Base-by-base conservation (phyloP, 2,329 filamentous ascomycete species). In the Pseudocercospora macadamiae region DNA sequence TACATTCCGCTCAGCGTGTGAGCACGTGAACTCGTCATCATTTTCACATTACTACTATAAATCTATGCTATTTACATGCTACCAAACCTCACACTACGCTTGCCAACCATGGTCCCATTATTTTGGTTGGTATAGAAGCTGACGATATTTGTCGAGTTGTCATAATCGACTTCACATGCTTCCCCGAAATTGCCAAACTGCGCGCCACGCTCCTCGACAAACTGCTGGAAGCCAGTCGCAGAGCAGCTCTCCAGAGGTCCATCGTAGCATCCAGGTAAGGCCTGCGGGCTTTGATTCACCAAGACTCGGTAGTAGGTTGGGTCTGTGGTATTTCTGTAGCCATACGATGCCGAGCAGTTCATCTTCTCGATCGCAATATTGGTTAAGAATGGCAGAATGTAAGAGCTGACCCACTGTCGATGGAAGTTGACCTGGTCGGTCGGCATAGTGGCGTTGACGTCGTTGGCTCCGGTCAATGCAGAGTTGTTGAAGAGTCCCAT, bases 401-500 rank as follows among this genome's bases (percentile, higher is more conserved):
- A 78, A 2, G 84, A 86, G 62, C 82, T 86, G 68, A 79, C 81
- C 87, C 87, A 89, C 1, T 79, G 82, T 23, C 87, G 83, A 21
- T 80, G 77, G 70, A 86, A 80, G 75, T 89, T 89, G 68, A 88
- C 84, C 21, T 77, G 77, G 61, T 83, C 80, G 0, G 82, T 74
- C 0, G 87, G 87, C 82, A 89, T 89, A 2, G 86, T 88, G 51
- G 79, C 81, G 63, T 88, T 88, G 64, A 85, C 74, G 12, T 81
- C 71, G 56, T 80, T 79, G 0, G 77, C 75, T 8, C 81, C 81
- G 2, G 80, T 77, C 60, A 81, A 82, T 0, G 77, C 80, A 2
- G 84, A 86, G 73, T 88, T 88, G 76, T 89, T 89, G 78, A 89
- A 89, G 3, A 90, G 77, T 0, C 87, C 87, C 73, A 89, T 80